These are phyloP conservation scores for Alternaria brassicicola DNA, from an alignment of 2,329 filamentous ascomycete species.

Conservation along the genomic window DNA sequence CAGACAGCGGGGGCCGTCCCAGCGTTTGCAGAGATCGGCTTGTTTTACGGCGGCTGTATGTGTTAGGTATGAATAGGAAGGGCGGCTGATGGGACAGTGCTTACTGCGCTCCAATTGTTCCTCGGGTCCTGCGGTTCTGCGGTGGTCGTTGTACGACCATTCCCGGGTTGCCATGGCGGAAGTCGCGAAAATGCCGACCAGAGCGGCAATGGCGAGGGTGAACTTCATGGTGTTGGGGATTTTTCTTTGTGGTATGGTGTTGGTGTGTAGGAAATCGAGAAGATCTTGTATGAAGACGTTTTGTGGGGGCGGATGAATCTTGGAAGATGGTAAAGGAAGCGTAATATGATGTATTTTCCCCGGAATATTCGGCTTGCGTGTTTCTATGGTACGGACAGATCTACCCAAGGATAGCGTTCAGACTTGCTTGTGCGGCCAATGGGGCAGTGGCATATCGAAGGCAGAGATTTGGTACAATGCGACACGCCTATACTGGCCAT, in stretches of 20 bases:
- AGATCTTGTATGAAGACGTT: background rate
- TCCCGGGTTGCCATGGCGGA: background rate
- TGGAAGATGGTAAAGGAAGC: rapidly evolving
- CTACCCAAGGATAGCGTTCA: background rate
- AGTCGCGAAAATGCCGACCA: background rate
- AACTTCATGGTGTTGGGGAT: background rate
- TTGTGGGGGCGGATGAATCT: background rate
- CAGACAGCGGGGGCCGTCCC: background rate
- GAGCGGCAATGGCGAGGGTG: background rate
- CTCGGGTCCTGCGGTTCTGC: background rate
- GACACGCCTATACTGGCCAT: background rate
- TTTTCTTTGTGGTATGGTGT: background rate
- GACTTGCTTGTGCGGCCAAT: background rate
- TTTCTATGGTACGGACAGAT: background rate
- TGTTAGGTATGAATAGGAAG: background rate
- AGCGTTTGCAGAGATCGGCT: background rate
- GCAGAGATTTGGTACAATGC: background rate
- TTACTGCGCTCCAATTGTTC: background rate
- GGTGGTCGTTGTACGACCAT: background rate
- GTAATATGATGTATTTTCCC: rapidly evolving
- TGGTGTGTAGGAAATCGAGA: background rate
- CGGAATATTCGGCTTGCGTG: background rate
- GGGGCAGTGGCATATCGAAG: background rate
- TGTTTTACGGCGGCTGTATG: background rate
- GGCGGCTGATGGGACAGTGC: too few species aligned